Evolutionary conservation across 164 flowering plant genomes (phyloP).

Genomic region (Cinnamomum micranthum): DNA sequence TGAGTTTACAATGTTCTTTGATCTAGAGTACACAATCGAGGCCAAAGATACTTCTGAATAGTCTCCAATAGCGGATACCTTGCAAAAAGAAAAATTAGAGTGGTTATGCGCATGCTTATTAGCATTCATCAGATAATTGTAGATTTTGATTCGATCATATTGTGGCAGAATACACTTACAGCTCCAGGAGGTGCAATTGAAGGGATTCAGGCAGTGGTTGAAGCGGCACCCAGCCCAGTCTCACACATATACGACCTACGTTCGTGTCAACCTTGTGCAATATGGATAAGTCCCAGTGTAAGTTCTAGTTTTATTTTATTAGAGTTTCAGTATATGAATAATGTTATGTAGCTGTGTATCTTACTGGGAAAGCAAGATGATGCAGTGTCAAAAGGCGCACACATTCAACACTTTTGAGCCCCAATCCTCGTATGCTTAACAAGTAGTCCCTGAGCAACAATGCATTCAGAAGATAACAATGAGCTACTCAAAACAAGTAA

Average conservation of each 20-base stretch:
- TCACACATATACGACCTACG: constrained; percentile 80
- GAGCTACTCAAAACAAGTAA: too few species aligned
- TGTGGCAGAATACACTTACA: constrained; percentile 34
- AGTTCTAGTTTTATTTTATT: constrained; percentile 1
- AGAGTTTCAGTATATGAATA: background rate
- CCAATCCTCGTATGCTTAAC: constrained; percentile 81
- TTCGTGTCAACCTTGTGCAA: constrained; percentile 74
- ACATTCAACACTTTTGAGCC: constrained; percentile 96
- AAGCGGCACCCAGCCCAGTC: constrained; percentile 94
- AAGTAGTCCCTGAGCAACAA: constrained; percentile 58
- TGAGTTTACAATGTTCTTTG: constrained; percentile 58
- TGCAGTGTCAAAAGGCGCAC: constrained; percentile 92
- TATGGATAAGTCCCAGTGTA: background rate
- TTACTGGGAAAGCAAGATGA: constrained; percentile 97
- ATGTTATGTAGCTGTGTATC: constrained; percentile 15
- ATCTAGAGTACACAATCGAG: constrained; percentile 66
- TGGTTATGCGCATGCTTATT: background rate
- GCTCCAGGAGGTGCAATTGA: constrained; percentile 67
- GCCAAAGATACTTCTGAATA: constrained; percentile 87
- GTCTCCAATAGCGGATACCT: constrained; percentile 75
- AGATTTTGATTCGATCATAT: constrained; percentile 1
- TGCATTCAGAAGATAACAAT: too few species aligned
- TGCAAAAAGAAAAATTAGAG: constrained; percentile 6
- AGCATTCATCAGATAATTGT: constrained; percentile 7
- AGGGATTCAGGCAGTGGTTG: constrained; percentile 70